These are phyloP conservation scores for Ogataea philodendri DNA, from an alignment of 805 yeast genomes.

Conservation along the genomic window DNA sequence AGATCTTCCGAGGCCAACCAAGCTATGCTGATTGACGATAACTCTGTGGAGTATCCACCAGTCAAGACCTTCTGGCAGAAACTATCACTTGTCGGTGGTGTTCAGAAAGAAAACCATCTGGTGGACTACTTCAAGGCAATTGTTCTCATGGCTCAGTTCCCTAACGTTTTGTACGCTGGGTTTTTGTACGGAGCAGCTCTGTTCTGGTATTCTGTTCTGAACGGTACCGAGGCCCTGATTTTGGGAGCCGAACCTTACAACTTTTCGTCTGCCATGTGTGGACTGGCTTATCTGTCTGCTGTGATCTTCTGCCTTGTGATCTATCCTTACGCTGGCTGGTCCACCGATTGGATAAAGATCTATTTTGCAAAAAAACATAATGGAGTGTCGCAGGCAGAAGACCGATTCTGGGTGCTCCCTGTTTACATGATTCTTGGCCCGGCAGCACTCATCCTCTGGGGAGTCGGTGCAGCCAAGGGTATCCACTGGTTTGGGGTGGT, in stretches of 20 bases:
- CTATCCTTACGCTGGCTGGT: conserved; percentile 47
- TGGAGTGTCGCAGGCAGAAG: conserved; percentile 57
- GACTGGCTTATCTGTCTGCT: conserved; percentile 54
- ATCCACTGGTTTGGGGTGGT: conserved; percentile 56
- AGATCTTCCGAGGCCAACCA: conserved; percentile 2
- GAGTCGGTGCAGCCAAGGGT: conserved; percentile 57
- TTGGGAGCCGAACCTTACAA: conserved; percentile 49
- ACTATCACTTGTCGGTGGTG: conserved; percentile 42
- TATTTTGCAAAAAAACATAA: conserved; percentile 45
- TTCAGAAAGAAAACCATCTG: conserved; percentile 29
- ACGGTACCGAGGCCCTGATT: conserved; percentile 46
- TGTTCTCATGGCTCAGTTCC: conserved; percentile 17
- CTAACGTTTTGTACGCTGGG: conserved; percentile 56
- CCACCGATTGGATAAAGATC: conserved; percentile 51
- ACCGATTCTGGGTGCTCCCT: conserved; percentile 50
- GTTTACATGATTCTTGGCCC: conserved; percentile 51
- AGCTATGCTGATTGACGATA: conserved; percentile 4
- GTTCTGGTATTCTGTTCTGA: conserved; percentile 48
- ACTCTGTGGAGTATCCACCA: conserved; percentile 23
- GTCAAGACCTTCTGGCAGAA: conserved; percentile 42
- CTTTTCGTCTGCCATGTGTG: conserved; percentile 45
- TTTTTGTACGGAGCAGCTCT: conserved; percentile 49
- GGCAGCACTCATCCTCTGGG: conserved; percentile 57
- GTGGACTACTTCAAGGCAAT: conserved; percentile 36
- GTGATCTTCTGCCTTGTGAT: conserved; percentile 45